Base-by-base conservation (phyloP, 2,329 filamentous ascomycete species). In the Cercospora sp. region DNA sequence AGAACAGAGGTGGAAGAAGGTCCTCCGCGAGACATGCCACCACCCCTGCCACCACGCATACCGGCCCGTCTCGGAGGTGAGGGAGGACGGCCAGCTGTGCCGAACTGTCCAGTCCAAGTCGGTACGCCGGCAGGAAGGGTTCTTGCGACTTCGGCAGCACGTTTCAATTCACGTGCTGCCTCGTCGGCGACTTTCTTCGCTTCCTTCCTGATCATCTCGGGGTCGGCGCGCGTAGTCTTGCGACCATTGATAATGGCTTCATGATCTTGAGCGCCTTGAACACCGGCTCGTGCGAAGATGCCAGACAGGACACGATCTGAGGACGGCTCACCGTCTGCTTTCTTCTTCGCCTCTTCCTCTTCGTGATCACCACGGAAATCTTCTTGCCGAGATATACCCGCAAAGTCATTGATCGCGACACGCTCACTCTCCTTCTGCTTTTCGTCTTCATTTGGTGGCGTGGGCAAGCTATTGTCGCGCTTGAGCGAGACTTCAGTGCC, bases 251-350 rank as follows among this genome's bases (percentile, higher is more conserved):
- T 87, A 74, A 98, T 96, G 63, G 93, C 87, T 72, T 98, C 95
- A 77, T 99, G 95, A 74, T 97, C 92, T 55, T 97, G 87, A 0
- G 94, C 92, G n/a, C 91, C 93, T 75, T 96, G 93, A 1, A 98
- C 91, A 2, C 90, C 91, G 0, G 92, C 91, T 48, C 90, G 89
- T 1, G 93, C 90, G 77, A 98, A 97, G 64, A 99, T 93, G 62
- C 91, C 91, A 70, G 94, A 90, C 82, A 98, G 91, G 72, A 98
- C 88, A 55, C 92, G 91, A 64, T 89, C 89, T 77, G 94, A 91
- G 58, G 80, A 82, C 6, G 78, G 75, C 10, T 69, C 63, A 3
- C 60, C 51, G 18, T 70, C 67, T 3, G 59, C 53, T 69, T 70
- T 67, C 71, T 73, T 65, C n/a, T 62, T 69, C 8, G 70, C 58